Evolutionary conservation across 2,329 filamentous ascomycete genomes (phyloP).

Genomic region (Trichoderma brevicompactum): DNA sequence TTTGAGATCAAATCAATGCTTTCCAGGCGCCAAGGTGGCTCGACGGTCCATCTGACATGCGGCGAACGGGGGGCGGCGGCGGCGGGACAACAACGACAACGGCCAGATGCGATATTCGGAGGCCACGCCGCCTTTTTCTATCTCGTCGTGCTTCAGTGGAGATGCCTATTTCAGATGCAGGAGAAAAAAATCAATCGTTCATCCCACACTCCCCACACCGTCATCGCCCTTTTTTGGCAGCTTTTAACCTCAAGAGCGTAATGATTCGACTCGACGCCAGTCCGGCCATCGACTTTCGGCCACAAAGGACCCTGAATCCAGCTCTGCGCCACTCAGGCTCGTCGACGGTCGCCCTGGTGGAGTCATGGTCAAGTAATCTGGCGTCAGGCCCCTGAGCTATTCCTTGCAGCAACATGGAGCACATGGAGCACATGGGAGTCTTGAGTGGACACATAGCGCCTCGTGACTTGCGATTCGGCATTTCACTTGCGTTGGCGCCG

Average conservation of each 20-base stretch:
- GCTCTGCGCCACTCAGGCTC: not conserved
- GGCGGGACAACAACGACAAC: not conserved
- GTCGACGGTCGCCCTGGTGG: constrained; percentile 9
- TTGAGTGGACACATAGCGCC: constrained; percentile 29
- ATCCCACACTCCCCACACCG: constrained; percentile 12
- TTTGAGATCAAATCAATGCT: not conserved
- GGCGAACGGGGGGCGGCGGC: not conserved
- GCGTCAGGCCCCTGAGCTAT: constrained; percentile 20
- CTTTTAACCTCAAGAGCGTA: not conserved
- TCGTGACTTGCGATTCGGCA: constrained; percentile 25
- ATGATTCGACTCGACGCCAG: not conserved
- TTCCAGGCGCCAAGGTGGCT: not conserved
- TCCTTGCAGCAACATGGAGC: constrained; percentile 19
- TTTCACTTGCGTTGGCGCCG: constrained; percentile 2
- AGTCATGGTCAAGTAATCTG: not conserved
- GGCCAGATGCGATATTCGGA: constrained; percentile 15
- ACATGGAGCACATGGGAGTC: constrained; percentile 25
- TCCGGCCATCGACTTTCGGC: not conserved
- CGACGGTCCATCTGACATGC: constrained; percentile 10
- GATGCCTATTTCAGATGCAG: constrained; percentile 1
- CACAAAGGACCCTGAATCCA: constrained; percentile 6
- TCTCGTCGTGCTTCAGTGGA: not conserved
- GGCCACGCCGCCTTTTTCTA: constrained; percentile 25
- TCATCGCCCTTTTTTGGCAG: constrained; percentile 14
- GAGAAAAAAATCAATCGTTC: not conserved